A percentile compares a stretch with the other conserved stretches of the same genome.
Conservation (phyloP, 805 yeast species). For the Spathaspora passalidarum region DNA sequence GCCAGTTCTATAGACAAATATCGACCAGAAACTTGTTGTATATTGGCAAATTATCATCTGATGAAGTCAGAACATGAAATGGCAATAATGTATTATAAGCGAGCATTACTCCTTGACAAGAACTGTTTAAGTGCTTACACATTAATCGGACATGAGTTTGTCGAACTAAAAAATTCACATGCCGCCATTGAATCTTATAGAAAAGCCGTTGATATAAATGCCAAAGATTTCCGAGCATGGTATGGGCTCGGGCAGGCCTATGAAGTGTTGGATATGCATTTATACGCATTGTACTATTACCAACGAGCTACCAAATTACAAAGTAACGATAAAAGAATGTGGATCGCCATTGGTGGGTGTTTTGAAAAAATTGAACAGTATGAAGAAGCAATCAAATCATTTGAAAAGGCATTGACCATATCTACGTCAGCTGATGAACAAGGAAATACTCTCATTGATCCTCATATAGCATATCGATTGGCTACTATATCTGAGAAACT, state of each 20-base stretch:
- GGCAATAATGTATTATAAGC: slow-evolving; percentile 86
- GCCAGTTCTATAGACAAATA: slow-evolving; percentile 80
- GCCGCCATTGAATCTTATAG: slow-evolving; percentile 96
- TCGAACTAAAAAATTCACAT: slow-evolving; percentile 91
- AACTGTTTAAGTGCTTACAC: slow-evolving; percentile 93
- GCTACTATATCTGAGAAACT: slow-evolving; percentile 64
- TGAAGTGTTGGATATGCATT: slow-evolving; percentile 92
- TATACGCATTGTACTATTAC: slow-evolving; percentile 87
- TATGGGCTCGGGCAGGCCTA: slow-evolving; percentile 98
- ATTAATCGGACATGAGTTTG: slow-evolving; percentile 97
- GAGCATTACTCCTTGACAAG: slow-evolving; percentile 80
- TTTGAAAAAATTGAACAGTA: slow-evolving; percentile 72
- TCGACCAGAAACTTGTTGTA: slow-evolving; percentile 92
- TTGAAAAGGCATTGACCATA: slow-evolving; percentile 67
- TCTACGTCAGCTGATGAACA: background rate
- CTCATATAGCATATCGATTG: slow-evolving; percentile 58
- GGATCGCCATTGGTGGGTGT: slow-evolving; percentile 93
- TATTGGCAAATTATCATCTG: slow-evolving; percentile 90
- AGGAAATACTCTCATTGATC: slow-evolving; percentile 20
- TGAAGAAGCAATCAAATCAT: slow-evolving; percentile 75
- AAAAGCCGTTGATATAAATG: slow-evolving; percentile 86
- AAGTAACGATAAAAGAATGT: slow-evolving; percentile 89
- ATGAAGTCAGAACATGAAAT: slow-evolving; percentile 91
- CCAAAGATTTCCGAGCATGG: slow-evolving; percentile 94
- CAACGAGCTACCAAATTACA: slow-evolving; percentile 86